These are phyloP conservation scores for Tulasnella sp. DNA, from an alignment of 768 basidiomycete genomes.

Conservation along the genomic window DNA sequence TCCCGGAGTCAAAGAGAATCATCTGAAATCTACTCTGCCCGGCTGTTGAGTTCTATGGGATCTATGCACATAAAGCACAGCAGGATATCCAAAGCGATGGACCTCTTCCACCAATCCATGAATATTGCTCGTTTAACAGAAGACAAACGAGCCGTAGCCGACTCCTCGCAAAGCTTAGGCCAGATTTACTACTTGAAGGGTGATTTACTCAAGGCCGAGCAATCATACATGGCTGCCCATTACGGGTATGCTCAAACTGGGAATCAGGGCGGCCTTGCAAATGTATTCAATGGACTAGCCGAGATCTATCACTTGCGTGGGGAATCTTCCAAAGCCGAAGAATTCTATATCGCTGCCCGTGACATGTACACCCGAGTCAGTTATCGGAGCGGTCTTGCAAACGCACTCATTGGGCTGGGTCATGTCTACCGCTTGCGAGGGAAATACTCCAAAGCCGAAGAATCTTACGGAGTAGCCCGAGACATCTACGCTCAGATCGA, in stretches of 20 bases:
- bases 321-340: not conserved
- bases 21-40: not conserved
- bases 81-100: not conserved
- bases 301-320: not conserved
- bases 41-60: not conserved
- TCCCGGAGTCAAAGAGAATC: not conserved
- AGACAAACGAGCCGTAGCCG: not conserved
- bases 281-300: not conserved
- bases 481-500: not conserved
- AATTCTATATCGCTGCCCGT: no score
- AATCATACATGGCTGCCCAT: no score
- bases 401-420: no score
- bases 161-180: not conserved
- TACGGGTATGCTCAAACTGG: no score
- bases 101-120: not conserved
- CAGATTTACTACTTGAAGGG: not conserved
- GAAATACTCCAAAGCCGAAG: not conserved
- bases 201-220: no score
- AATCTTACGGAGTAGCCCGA: not conserved
- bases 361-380: no score
- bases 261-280: no score
- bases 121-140: not conserved
- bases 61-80: not conserved
- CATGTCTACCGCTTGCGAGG: not conserved
- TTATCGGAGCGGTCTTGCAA: no score